Conservation (phyloP, 2,329 filamentous ascomycete genomes). For the Fusarium torulosum region DNA sequence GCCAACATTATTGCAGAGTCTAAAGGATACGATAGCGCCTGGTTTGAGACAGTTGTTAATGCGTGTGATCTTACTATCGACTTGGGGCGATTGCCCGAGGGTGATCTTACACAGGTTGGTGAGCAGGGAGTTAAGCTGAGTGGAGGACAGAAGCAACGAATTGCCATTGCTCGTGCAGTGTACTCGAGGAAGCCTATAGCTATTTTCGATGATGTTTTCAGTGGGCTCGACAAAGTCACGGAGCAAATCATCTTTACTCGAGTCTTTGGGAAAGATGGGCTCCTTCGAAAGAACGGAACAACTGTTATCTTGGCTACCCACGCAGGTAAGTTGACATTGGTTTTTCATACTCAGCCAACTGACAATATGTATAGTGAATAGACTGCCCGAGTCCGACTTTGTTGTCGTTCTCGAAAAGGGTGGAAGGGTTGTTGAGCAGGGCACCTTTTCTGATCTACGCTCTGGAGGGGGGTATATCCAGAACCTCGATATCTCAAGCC, state of each 20-base stretch:
- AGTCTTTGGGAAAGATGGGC: slow-evolving; percentile 54
- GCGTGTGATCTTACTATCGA: slow-evolving; percentile 54
- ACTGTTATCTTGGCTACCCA: slow-evolving; percentile 54
- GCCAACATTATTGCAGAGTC: slow-evolving; percentile 54
- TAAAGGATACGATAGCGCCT: slow-evolving; percentile 46
- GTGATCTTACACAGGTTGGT: slow-evolving; percentile 48
- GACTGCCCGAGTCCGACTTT: slow-evolving; percentile 57
- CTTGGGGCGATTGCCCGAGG: slow-evolving; percentile 40
- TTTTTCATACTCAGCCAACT: not conserved
- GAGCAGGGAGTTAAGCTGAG: slow-evolving; percentile 53
- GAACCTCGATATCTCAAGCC: slow-evolving; percentile 51
- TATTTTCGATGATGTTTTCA: slow-evolving; percentile 57
- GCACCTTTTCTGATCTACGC: slow-evolving; percentile 54
- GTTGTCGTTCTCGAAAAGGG: slow-evolving; percentile 58
- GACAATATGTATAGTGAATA: slow-evolving; percentile 40
- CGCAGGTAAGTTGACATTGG: slow-evolving; percentile 38
- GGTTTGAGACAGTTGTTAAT: slow-evolving; percentile 51
- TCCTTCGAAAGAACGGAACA: slow-evolving; percentile 51
- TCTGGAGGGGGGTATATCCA: slow-evolving; percentile 54
- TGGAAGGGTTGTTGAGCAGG: slow-evolving; percentile 58
- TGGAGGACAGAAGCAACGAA: slow-evolving; percentile 53
- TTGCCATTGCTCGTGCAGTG: slow-evolving; percentile 52
- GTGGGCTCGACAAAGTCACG: slow-evolving; percentile 57
- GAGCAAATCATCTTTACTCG: slow-evolving; percentile 56
- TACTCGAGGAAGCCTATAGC: slow-evolving; percentile 52